phyloP scores from a whole-genome alignment of 352 stramenopile species.

The Globisporangium paddicum region DNA sequence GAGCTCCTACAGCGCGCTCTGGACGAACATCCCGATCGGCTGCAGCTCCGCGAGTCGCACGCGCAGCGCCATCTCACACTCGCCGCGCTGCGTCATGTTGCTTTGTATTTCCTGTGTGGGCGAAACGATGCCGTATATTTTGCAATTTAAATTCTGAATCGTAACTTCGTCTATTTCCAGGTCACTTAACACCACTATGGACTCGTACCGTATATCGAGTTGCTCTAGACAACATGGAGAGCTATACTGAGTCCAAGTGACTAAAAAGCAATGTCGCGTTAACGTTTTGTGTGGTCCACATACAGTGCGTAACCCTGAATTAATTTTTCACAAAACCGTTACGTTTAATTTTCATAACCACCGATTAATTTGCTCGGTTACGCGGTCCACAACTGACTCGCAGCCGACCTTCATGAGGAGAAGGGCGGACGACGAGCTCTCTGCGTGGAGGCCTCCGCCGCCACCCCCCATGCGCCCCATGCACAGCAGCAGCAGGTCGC shows the following conservation, averaged over 20 bases:
- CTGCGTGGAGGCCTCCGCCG: not conserved
- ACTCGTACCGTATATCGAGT: no score
- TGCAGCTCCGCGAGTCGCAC: conserved; percentile 34
- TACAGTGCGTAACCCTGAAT: no score
- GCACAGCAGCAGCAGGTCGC: not conserved
- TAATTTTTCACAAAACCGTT: no score
- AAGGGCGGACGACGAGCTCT: not conserved
- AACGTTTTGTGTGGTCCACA: no score
- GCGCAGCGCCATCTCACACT: conserved; percentile 40
- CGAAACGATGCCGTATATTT: not conserved
- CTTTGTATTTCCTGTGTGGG: no score
- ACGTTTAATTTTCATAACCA: not conserved
- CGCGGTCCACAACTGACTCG: conserved; percentile 2
- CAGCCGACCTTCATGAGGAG: not conserved
- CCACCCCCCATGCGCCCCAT: not conserved
- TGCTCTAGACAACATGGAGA: no score
- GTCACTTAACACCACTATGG: no score
- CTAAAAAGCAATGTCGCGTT: no score
- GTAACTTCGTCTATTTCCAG: no score
- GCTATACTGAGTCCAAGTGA: no score
- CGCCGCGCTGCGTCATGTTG: not conserved
- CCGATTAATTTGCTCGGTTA: no score
- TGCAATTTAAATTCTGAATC: no score
- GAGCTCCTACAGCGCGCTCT: conserved; percentile 34
- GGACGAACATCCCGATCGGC: conserved; percentile 39